Conservation (phyloP, 2,329 filamentous ascomycete genomes). For the Grosmannia huntii region DNA sequence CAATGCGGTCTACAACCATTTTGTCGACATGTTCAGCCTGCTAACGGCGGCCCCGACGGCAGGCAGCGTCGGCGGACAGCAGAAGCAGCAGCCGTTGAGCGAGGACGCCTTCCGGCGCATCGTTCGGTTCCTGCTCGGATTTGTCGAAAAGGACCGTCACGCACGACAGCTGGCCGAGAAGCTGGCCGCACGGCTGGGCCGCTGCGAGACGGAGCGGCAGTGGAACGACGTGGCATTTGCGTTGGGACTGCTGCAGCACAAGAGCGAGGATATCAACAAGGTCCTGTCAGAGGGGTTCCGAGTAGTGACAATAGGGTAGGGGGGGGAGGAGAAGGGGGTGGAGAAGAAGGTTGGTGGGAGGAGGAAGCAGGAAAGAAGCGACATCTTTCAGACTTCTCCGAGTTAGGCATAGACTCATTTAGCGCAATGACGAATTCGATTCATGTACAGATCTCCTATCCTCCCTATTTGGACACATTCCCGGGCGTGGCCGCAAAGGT, state of each 20-base stretch:
- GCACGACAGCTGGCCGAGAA: slow-evolving; percentile 90
- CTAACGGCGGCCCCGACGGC: slow-evolving; percentile 60
- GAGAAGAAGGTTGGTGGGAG: too few species aligned
- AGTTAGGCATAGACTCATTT: too few species aligned
- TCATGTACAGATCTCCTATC: too few species aligned
- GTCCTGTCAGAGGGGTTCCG: slow-evolving; percentile 63
- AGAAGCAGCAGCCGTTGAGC: slow-evolving; percentile 34
- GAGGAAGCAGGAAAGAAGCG: too few species aligned
- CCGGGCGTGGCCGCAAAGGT: slow-evolving; percentile 61
- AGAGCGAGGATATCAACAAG: slow-evolving; percentile 81
- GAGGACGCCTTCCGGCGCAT: slow-evolving; percentile 81
- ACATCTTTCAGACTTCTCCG: too few species aligned
- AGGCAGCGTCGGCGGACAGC: not conserved
- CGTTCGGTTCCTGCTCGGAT: slow-evolving; percentile 83
- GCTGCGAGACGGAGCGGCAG: slow-evolving; percentile 85
- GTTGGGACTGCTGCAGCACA: slow-evolving; percentile 77
- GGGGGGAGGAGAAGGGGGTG: not conserved
- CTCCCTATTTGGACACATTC: slow-evolving; percentile 1
- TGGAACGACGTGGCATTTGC: slow-evolving; percentile 98
- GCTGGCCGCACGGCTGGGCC: slow-evolving; percentile 68
- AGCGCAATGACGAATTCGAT: too few species aligned
- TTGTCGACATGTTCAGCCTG: slow-evolving; percentile 96
- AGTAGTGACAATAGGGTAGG: slow-evolving; percentile 42
- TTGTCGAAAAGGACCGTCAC: slow-evolving; percentile 99
- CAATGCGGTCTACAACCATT: slow-evolving; percentile 98